Evolutionary conservation across 306 rosid genomes (phyloP).

Genomic region (Corylus avellana): DNA sequence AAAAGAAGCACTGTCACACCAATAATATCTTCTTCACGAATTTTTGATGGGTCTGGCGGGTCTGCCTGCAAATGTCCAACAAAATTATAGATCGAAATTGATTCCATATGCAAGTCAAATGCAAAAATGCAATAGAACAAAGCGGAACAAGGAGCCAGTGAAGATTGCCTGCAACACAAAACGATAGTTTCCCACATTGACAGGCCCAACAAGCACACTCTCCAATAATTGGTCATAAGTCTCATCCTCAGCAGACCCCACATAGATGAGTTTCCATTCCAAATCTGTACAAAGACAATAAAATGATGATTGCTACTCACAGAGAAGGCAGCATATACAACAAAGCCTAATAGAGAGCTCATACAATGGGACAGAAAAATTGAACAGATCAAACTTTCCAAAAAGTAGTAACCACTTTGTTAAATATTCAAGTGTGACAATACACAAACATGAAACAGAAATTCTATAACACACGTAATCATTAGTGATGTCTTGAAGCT

Average conservation of each 20-base stretch:
- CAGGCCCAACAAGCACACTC: slow-evolving; percentile 94
- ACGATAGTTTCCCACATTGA: slow-evolving; percentile 88
- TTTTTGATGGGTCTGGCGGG: slow-evolving; percentile 90
- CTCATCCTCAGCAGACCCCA: slow-evolving; percentile 95
- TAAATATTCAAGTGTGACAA: not conserved
- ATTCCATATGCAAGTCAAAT: slow-evolving; percentile 12
- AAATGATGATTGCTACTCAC: slow-evolving; percentile 7
- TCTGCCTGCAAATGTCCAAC: slow-evolving; percentile 60
- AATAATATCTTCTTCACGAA: slow-evolving; percentile 88
- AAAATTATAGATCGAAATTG: not conserved
- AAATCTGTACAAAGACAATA: slow-evolving; percentile 48
- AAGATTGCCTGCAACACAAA: slow-evolving; percentile 76
- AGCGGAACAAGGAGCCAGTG: not conserved
- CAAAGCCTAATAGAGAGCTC: not conserved
- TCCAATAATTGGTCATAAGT: slow-evolving; percentile 85
- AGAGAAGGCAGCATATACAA: not conserved
- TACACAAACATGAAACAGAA: not conserved
- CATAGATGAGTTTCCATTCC: slow-evolving; percentile 95
- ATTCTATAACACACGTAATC: not conserved
- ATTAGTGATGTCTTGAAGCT: not conserved
- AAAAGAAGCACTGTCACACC: slow-evolving; percentile 82
- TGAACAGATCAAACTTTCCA: not conserved
- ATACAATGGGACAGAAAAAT: not conserved
- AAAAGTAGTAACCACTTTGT: not conserved
- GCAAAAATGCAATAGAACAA: not conserved